Percentiles rank a stretch among this genome's conserved stretches.
Evolutionary conservation across 2,329 filamentous ascomycete species (phyloP).

Genomic region (Penicillium sumatraense): DNA sequence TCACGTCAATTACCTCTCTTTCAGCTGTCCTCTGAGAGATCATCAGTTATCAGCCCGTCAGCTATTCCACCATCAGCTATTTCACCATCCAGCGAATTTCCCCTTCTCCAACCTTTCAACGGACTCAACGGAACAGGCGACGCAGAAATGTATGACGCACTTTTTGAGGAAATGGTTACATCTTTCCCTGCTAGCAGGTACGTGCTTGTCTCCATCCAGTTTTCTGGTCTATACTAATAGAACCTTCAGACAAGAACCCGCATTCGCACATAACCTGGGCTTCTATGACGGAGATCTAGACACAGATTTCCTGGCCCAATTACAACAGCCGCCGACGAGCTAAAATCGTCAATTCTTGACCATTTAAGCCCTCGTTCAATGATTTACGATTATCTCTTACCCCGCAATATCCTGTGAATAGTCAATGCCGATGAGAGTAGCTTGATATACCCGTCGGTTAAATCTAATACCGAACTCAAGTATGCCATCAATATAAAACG

Average conservation of each 20-base stretch:
- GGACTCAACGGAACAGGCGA: neutral
- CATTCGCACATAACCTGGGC: slow-evolving; percentile 27
- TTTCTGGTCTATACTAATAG: neutral
- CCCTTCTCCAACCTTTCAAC: neutral
- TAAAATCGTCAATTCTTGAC: neutral
- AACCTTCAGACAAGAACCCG: slow-evolving; percentile 21
- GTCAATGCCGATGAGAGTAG: too few relatives aligned
- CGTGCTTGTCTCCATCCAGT: neutral
- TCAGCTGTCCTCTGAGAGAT: neutral
- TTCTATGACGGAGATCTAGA: slow-evolving; percentile 28
- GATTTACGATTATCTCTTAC: too few relatives aligned
- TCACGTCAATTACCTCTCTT: neutral
- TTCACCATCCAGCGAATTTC: neutral
- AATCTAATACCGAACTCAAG: slow-evolving; percentile 3
- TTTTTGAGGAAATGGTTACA: slow-evolving; percentile 27
- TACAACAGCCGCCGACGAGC: slow-evolving; percentile 13
- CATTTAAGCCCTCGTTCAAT: neutral
- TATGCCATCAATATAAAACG: neutral
- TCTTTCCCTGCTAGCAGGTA: slow-evolving; percentile 22
- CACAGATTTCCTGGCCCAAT: slow-evolving; percentile 24
- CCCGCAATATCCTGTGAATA: too few relatives aligned
- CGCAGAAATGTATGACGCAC: slow-evolving; percentile 19
- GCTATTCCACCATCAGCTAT: neutral
- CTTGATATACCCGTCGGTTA: slow-evolving; percentile 8
- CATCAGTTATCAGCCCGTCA: neutral